Evolutionary conservation across 495 filamentous ascomycete genomes (phyloP), one percentile per base, ranked within the genome.

Genomic region (Hypoxylon fuscum): DNA sequence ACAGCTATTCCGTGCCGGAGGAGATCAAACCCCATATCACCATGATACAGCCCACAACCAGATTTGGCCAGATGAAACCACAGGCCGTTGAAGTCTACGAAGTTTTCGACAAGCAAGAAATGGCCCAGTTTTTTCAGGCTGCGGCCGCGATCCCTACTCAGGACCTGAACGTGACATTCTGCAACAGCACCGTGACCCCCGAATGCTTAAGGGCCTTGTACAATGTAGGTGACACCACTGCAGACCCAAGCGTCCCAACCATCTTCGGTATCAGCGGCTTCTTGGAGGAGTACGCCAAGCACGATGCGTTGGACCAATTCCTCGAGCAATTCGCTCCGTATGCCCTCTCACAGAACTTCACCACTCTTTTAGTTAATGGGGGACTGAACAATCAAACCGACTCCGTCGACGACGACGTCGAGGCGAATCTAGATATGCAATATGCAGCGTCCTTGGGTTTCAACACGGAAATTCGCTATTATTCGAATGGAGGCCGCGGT

Each of bases 381-480:
- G 83, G 79, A 2, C 34, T 87, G 48, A 69, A 77, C 59, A 79
- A 84, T 17, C 76, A 76, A 37, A 71, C 59, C 11, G 72, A 72
- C 58, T 74, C 81, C 5, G 65, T 67, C 14, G 68, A 71, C 5
- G 62, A 76, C 17, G 64, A 68, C 22, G 80, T 80, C 29, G 90
- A 96, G 69, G 91, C 90, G 58, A 90, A 93, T 74, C 78, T 93
- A 15, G 91, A 94, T 62, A 74, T 89, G 27, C 88, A 94, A 70
- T 89, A 89, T 85, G 88, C 66, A 70, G 79, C 43, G 51, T 85
- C 83, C 1, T n/a, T 77, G 15, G 73, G 70, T 1, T 82, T 83
- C 48, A 77, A 80, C 34, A 73, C 82, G 1, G 66, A 75, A 14
- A 73, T 80, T 32, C 57, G 66, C 17, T 76, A 76, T 46, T 80